Evolutionary conservation across 768 basidiomycete species (phyloP), one percentile per base, ranked within the genome.

Genomic region (Hypholoma sublateritium): DNA sequence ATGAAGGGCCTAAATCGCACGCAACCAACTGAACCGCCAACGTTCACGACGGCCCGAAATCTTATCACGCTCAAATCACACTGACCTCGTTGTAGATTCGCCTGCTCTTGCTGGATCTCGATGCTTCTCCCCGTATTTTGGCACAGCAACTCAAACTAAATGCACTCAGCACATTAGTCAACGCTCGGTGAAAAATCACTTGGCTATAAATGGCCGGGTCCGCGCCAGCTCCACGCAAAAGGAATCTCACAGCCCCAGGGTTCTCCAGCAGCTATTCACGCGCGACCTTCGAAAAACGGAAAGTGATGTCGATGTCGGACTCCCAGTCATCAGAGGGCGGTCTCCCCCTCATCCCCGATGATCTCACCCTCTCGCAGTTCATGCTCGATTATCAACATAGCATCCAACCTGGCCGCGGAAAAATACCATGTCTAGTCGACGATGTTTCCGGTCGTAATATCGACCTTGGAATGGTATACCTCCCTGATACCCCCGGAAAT

Each of bases 291-390:
- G 24, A 32, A 28, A 21, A 35, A n/a, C 36, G 34, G 35, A 22
- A 35, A 19, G 16, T 39, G n/a, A 35, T 58, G 22, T 59, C 52
- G 22, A 74, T 74, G 69, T 59, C 66, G 35, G 67, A 66, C 43
- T 66, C 74, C 52, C 63, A 65, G 50, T 53, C 60, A 46, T 47
- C 60, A 39, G 53, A 70, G 11, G 50, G 53, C 21, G 19, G 51
- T 12, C 63, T 79, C 46, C 72, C 73, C 50, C 61, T 62, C 37
- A 77, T 84, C 45, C 85, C 85, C n/a, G 81, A 84, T 51, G 69
- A 84, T 67, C 63, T 85, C 21, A 82, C 80, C 4, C 65, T 86
- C 1, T 75, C 83, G 0, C 81, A 84, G 58, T 86, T 86, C 60
- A 76, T 86, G 66, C 69, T 86, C 24, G 79, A 84, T 57, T 72